Evolutionary conservation across 306 rosid genomes (phyloP).

Genomic region (Alnus rubra): DNA sequence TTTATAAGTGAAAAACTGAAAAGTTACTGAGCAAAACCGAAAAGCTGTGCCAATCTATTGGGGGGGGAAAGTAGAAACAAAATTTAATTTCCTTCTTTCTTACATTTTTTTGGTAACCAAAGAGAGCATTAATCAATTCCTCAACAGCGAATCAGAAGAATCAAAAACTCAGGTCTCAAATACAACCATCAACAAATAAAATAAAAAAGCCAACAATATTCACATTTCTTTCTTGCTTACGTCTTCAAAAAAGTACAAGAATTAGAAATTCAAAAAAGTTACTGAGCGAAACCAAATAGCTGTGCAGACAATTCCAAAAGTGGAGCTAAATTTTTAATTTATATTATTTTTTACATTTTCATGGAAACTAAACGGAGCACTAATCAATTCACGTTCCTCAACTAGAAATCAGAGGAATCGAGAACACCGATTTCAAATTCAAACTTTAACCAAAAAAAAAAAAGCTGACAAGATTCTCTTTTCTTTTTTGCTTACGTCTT

Average conservation of each 20-base stretch:
- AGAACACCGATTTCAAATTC: no score
- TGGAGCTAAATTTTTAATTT: no score
- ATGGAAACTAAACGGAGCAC: no score
- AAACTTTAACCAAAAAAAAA: no score
- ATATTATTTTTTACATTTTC: no score
- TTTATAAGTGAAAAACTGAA: background rate
- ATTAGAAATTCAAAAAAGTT: background rate
- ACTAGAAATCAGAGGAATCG: no score
- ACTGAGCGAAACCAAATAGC: no score
- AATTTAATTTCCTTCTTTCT: background rate
- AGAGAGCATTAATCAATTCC: background rate
- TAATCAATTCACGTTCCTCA: no score
- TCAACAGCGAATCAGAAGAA: background rate
- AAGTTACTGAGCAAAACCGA: background rate
- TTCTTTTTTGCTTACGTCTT: no score
- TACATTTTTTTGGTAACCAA: background rate
- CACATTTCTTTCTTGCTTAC: background rate
- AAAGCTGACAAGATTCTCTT: no score
- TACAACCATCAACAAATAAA: background rate
- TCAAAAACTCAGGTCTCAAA: conserved; percentile 8
- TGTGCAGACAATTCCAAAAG: no score
- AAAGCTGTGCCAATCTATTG: background rate
- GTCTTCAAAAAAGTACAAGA: background rate
- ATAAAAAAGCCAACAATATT: background rate
- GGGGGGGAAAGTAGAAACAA: background rate